Base-by-base conservation (phyloP, 108 stramenopile genomes). In the Epithemia pelagica region DNA sequence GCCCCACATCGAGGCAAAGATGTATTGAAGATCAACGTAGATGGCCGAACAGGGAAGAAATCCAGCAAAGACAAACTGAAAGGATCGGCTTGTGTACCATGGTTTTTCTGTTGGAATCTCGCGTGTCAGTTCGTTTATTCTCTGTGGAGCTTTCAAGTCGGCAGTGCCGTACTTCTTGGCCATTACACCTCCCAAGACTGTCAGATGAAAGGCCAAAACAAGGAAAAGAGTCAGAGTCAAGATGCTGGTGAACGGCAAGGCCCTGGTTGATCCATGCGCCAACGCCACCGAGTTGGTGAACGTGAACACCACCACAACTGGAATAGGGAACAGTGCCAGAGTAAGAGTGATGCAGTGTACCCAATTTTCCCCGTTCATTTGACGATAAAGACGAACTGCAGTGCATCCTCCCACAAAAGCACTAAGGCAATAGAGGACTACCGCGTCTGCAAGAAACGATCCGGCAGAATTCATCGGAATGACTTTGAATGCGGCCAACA, bases 1-100 rank as follows among this genome's bases (percentile, higher is more conserved):
- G 30, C 98, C 98, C 98, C 98, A 99, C 75, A 99, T 95, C 58
- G 95, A 86, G 15, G 92, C 95, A 72, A 99, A 99, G 37, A 99
- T 97, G 88, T 96, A 97, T 68, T 98, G 96, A 46, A 91, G 78
- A 67, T 96, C 96, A 62, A 99, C 96, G 91, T 96, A 98, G 72
- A 98, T 99, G 7, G 96, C 96, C 24, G 91, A 90, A 75, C 98
- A 99, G 31, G 98, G 98, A 25, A 99, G 82, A 75, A 99, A 96
- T 28, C 98, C 98, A n/a, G 97, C 94, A 73, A 98, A 80, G 59
- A 96, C 52, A 54, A 90, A 74, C 67, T 87, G 86, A 69, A 86
- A 83, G 52, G 82, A 68, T 19, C 87, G 82, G 65, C 69, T 65
- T 70, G 84, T 70, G 76, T 88, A 91, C 85, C 86, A 94, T 24